phyloP scores from a whole-genome alignment of 1,139 yeast genomes.

The Yamadazyma diddensiae region DNA sequence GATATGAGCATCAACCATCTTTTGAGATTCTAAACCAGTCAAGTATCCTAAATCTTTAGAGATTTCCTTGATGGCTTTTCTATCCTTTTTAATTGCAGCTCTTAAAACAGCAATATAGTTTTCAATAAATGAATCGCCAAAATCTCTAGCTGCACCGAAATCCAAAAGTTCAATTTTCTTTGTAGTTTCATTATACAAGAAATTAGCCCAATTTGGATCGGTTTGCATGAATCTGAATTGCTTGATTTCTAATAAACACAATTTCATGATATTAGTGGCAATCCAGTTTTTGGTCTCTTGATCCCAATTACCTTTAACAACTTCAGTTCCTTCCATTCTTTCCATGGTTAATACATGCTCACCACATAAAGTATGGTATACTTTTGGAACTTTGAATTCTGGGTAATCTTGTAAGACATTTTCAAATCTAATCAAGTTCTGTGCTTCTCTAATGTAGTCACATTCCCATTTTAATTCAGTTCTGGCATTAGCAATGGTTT shows the following conservation, averaged over 20 bases:
- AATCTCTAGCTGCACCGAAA: constrained; percentile 90
- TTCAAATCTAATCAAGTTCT: constrained; percentile 66
- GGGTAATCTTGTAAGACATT: constrained; percentile 62
- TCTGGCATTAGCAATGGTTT: constrained; percentile 90
- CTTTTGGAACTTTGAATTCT: constrained; percentile 77
- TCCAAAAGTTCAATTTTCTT: constrained; percentile 80
- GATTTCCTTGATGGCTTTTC: constrained; percentile 58
- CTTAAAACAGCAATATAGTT: constrained; percentile 72
- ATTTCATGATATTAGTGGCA: constrained; percentile 81
- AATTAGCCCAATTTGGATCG: constrained; percentile 99
- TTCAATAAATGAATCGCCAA: constrained; percentile 60
- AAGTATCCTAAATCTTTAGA: constrained; percentile 80
- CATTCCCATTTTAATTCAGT: constrained; percentile 96
- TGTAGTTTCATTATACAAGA: constrained; percentile 68
- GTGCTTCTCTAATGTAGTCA: constrained; percentile 90
- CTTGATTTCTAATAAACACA: constrained; percentile 83
- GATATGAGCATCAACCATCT: constrained; percentile 89
- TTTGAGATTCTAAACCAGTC: constrained; percentile 83
- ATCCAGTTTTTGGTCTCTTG: constrained; percentile 78
- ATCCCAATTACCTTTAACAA: constrained; percentile 72
- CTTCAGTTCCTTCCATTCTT: constrained; percentile 77
- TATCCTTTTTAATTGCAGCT: constrained; percentile 73
- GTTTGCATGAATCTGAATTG: constrained; percentile 93
- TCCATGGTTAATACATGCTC: constrained; percentile 89
- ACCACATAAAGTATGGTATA: constrained; percentile 74